Base-by-base conservation (phyloP, 345 rosid species). In the Salix brachista region DNA sequence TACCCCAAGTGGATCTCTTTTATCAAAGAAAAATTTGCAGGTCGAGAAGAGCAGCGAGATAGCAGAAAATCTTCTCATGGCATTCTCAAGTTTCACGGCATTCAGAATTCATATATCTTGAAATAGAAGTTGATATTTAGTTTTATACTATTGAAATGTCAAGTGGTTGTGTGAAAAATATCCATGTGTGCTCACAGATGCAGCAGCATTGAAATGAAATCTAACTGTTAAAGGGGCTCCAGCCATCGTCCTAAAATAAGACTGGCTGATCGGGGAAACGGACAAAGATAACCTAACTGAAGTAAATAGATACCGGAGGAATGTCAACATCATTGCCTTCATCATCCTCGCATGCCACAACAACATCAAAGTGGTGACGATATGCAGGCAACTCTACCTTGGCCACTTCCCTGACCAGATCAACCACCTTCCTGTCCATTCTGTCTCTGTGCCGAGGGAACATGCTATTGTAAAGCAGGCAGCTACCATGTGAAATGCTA, bases 401-500 rank as follows among this genome's bases (percentile, higher is more conserved):
- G 1, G 99, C 98, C 39, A 96, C 95, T 56, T 96, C 98, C 85
- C 84, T 81, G 5, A 90, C 99, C 64, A 96, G 89, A 83, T 96
- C 97, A 32, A 87, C 94, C 76, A 93, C 73, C 82, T 84, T 92
- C 85, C 71, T 86, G 70, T 91, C 93, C 95, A 93, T 91, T 76
- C 98, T 89, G 8, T 92, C 97, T 69, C 77, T 87, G 82, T 96
- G 99, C 71, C 86, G 80, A 1, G 90, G 91, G 86, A 94, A 96
- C 98, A 96, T 89, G 74, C 93, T 91, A 76, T 94, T 96, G 75
- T 78, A 96, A 37, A 96, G 90, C 80, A 96, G 83, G 71, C 90
- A 89, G 80, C 98, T 93, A 54, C 99, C 99, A 21, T 88, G 90
- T 1, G 98, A 96, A 65, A 96, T 96, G 85, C 99, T 96, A 78